Percentiles rank a stretch among this genome's conserved stretches.
These are phyloP conservation scores for Corrigiola litoralis DNA, from an alignment of 179 eudicot genomes.

Conservation along the genomic window DNA sequence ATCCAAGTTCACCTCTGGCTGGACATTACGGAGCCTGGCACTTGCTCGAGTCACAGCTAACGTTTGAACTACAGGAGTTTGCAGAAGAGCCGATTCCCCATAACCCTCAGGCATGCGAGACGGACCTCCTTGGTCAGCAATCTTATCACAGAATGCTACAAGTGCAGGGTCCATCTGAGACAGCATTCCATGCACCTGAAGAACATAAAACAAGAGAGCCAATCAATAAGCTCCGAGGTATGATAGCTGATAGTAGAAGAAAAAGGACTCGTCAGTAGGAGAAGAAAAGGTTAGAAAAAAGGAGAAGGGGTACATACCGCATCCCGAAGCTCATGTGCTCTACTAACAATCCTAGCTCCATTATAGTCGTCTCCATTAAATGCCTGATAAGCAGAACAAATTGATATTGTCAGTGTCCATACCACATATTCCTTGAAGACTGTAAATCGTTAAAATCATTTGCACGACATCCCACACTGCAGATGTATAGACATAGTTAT, in stretches of 20 bases:
- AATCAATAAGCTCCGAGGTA: background rate
- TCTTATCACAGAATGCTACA: constrained; percentile 87
- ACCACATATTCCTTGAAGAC: background rate
- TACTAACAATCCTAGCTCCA: constrained; percentile 98
- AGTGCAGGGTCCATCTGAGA: constrained; percentile 97
- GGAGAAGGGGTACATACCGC: constrained; percentile 43
- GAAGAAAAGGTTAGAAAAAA: background rate
- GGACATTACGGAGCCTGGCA: constrained; percentile 94
- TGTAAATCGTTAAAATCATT: background rate
- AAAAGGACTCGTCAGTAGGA: too few relatives aligned
- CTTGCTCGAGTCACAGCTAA: constrained; percentile 80
- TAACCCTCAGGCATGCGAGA: constrained; percentile 64
- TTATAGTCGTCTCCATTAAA: constrained; percentile 97
- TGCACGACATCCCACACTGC: too few relatives aligned
- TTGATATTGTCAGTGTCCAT: constrained; percentile 10
- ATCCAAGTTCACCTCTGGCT: constrained; percentile 84
- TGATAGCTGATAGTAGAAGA: background rate
- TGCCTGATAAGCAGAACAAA: constrained; percentile 41
- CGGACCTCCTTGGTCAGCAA: constrained; percentile 90
- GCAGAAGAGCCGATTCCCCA: constrained; percentile 41
- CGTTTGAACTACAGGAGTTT: constrained; percentile 69
- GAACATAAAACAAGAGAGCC: constrained; percentile 7
- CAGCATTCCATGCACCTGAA: constrained; percentile 96
- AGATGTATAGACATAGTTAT: too few relatives aligned
- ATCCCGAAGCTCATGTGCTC: constrained; percentile 98